Base-by-base conservation (phyloP, 805 yeast species). In the Diddensiella transvaalensis region DNA sequence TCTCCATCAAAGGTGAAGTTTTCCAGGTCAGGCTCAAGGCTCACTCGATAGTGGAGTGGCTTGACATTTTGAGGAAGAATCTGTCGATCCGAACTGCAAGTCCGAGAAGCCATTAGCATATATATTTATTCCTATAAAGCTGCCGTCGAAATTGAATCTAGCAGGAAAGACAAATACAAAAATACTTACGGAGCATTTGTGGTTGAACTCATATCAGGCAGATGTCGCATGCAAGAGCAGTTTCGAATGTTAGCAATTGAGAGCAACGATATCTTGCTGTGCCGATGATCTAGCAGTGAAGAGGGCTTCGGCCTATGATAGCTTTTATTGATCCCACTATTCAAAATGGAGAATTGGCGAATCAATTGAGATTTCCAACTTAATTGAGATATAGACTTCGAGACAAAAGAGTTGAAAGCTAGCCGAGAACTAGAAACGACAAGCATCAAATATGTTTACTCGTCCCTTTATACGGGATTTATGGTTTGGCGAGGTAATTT, bases 41-140 rank as follows among this genome's bases (percentile, higher is more conserved):
- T 74, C 29, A 93, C 65, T 47, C 80, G 77, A 64, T 93, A 91
- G 66, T 85, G 86, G 30, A 70, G 58, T 30, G 99, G 97, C 50
- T 75, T 75, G 52, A 89, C 84, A 46, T 76, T 71, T 42, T 72
- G 71, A 58, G 87, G 95, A 52, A 81, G 77, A 3, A 80, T 74
- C 58, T 66, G 62, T 35, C 75, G 69, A 35, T 35, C 38, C 8
- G 21, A n/a, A 13, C 38, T 35, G 15, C 6, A n/a, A 35, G 17
- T 13, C 32, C 13, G 11, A 13, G 11, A 26, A 26, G 13, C 13
- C 13, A 26, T 8, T 26, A n/a, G n/a, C n/a, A n/a, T n/a, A n/a
- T n/a, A n/a, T n/a, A n/a, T n/a, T n/a, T n/a, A n/a, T n/a, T n/a
- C n/a, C n/a, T n/a, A n/a, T n/a, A n/a, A n/a, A n/a, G n/a, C n/a